phyloP scores from a whole-genome alignment of 2,329 filamentous ascomycete genomes.

The Graphilbum sp. region DNA sequence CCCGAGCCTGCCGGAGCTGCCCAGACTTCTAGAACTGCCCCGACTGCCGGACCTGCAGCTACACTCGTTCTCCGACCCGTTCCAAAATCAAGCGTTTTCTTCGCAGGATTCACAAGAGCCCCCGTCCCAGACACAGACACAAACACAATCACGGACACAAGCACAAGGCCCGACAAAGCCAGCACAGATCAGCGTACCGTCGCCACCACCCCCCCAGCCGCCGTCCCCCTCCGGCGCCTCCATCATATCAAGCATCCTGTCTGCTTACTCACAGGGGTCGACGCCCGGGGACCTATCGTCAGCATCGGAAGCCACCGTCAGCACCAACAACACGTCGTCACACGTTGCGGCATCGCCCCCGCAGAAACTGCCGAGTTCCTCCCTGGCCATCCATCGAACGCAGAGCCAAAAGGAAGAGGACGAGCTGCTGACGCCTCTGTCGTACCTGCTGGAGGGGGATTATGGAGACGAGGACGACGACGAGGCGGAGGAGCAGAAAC shows the following conservation, averaged over 20 bases:
- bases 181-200: slow-evolving; percentile 2
- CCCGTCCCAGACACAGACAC: neutral
- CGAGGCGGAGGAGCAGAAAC: neutral
- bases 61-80: neutral
- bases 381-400: neutral
- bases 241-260: slow-evolving; percentile 37
- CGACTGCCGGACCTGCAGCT: neutral
- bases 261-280: slow-evolving; percentile 28
- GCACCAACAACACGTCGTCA: slow-evolving; percentile 20
- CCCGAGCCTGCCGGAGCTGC: neutral
- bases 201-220: slow-evolving; percentile 8
- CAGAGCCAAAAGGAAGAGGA: neutral
- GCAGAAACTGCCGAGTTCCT: neutral
- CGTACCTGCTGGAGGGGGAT: slow-evolving; percentile 6
- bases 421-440: slow-evolving; percentile 5
- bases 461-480: slow-evolving; percentile 3
- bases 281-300: slow-evolving; percentile 3
- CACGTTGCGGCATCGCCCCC: slow-evolving; percentile 9
- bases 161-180: neutral
- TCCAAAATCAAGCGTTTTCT: neutral
- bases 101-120: neutral
- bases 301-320: slow-evolving; percentile 21
- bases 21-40: neutral
- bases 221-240: slow-evolving; percentile 18
- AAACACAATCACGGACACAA: neutral